Evolutionary conservation across 2,329 filamentous ascomycete genomes (phyloP).

Genomic region (Diaporthe caulivora): DNA sequence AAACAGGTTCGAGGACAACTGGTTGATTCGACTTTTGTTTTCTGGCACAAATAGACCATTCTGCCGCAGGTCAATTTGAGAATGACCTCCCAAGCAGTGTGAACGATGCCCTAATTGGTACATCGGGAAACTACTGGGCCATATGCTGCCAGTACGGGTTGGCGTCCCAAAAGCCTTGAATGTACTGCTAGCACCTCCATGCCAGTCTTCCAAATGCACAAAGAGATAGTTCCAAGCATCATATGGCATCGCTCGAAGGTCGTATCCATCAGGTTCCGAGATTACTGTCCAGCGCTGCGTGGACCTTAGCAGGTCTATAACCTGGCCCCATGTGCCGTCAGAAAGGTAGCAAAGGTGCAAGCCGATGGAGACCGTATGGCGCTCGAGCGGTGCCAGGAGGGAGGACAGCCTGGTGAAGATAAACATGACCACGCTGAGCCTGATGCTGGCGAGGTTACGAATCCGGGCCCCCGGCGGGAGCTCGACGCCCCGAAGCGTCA

Average conservation of each 20-base stretch:
- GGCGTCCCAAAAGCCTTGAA: not conserved
- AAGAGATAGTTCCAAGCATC: not conserved
- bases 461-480: not conserved
- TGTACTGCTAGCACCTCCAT: not conserved
- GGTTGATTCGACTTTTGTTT: no score
- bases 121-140: no score
- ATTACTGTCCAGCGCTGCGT: not conserved
- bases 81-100: no score
- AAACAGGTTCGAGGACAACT: no score
- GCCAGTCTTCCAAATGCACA: not conserved
- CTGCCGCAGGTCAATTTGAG: no score
- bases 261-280: fast-evolving
- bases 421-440: fast-evolving
- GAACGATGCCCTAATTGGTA: no score
- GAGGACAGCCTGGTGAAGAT: not conserved
- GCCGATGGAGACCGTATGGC: not conserved
- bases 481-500: not conserved
- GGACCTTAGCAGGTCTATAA: not conserved
- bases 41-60: no score
- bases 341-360: fast-evolving
- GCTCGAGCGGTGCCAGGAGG: not conserved
- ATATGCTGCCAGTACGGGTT: not conserved
- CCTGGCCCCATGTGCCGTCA: not conserved
- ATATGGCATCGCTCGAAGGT: not conserved
- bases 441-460: not conserved